These are phyloP conservation scores for Setomelanomma holmii DNA, from an alignment of 2,329 filamentous ascomycete species.

Conservation along the genomic window DNA sequence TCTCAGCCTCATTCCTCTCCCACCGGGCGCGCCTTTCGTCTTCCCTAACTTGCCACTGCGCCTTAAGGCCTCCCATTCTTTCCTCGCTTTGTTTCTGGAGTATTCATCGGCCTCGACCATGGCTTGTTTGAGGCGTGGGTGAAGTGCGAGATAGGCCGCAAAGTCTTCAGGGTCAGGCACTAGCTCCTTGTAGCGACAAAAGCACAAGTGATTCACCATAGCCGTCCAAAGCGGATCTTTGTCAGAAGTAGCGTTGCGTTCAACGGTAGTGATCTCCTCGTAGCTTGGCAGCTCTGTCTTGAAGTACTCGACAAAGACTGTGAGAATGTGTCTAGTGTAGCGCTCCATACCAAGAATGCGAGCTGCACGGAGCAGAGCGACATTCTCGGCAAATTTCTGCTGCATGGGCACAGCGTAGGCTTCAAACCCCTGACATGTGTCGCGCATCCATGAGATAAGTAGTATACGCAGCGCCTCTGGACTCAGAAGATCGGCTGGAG, in stretches of 20 bases:
- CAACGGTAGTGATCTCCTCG: conserved; percentile 18
- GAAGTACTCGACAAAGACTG: conserved; percentile 10
- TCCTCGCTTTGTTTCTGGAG: conserved; percentile 4
- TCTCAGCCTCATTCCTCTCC: conserved; percentile 7
- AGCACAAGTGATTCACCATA: conserved; percentile 22
- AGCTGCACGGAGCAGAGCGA: conserved; percentile 14
- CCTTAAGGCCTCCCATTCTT: neutral
- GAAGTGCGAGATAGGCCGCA: conserved; percentile 4
- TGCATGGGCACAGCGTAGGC: conserved; percentile 5
- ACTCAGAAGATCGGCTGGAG: neutral
- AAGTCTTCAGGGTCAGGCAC: conserved; percentile 16
- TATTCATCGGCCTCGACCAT: conserved; percentile 11
- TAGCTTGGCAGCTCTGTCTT: conserved; percentile 16
- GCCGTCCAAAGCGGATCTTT: conserved; percentile 20
- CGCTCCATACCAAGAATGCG: conserved; percentile 22
- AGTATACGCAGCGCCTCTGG: conserved; percentile 10
- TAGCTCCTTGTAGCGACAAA: conserved; percentile 4
- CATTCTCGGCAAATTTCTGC: conserved; percentile 8
- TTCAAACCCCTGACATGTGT: conserved; percentile 12
- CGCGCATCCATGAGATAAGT: conserved; percentile 12
- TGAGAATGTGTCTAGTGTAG: conserved; percentile 13
- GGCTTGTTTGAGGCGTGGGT: conserved; percentile 3
- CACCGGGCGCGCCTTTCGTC: neutral
- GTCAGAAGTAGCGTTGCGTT: conserved; percentile 6
- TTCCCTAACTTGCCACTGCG: too few relatives aligned